Evolutionary conservation across 441 rosid genomes (phyloP).

Genomic region (Erodium moschatum): DNA sequence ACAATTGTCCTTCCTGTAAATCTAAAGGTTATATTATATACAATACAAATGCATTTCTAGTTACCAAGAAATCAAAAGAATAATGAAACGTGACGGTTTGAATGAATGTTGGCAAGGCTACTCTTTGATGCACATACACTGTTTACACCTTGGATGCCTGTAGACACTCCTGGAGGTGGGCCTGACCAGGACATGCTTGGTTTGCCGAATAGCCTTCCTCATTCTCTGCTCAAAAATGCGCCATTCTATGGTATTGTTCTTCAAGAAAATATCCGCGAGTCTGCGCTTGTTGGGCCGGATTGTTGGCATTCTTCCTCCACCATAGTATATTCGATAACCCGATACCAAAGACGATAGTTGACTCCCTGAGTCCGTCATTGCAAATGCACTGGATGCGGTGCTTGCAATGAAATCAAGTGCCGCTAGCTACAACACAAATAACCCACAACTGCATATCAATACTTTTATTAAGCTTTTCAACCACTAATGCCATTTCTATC

Average conservation of each 20-base stretch:
- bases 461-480: background rate
- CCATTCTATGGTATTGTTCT: constrained; percentile 74
- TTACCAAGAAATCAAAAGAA: background rate
- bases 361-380: constrained; percentile 97
- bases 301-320: constrained; percentile 91
- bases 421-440: constrained; percentile 48
- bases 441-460: constrained; percentile 1
- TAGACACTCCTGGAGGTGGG: constrained; percentile 75
- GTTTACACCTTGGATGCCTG: constrained; percentile 69
- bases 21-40: too few relatives aligned
- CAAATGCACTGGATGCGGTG: constrained; percentile 73
- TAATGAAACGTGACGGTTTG: constrained; percentile 14
- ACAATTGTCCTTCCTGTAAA: too few relatives aligned
- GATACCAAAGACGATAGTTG: constrained; percentile 83
- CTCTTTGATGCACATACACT: constrained; percentile 58
- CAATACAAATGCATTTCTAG: too few relatives aligned
- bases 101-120: constrained; percentile 11
- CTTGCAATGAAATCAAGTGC: constrained; percentile 87
- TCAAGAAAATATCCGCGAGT: constrained; percentile 56
- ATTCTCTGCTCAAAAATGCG: constrained; percentile 76
- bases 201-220: constrained; percentile 84
- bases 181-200: constrained; percentile 67
- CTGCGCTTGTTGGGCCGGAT: constrained; percentile 85
- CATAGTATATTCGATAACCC: constrained; percentile 79
- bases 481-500: too few relatives aligned